Evolutionary conservation across 1,139 yeast species (phyloP).

Genomic region (Candida neerlandica): DNA sequence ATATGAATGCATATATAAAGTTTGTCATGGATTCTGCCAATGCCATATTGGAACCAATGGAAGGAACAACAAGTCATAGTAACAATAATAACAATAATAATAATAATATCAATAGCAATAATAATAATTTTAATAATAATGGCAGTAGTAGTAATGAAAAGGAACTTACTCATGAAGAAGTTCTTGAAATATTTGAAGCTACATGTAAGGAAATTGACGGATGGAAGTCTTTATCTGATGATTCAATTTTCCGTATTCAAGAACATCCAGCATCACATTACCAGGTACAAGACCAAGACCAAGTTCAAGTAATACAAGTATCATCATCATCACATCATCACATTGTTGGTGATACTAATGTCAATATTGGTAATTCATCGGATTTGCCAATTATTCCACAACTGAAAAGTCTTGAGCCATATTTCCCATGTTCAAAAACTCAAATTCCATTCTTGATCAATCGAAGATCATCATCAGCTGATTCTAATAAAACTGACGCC

Average conservation of each 20-base stretch:
- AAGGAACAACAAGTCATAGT: not conserved
- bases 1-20: constrained; percentile 15
- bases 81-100: not conserved
- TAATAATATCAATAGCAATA: too few species aligned
- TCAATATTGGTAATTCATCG: not conserved
- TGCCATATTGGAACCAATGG: constrained; percentile 6
- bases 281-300: not conserved
- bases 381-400: constrained; percentile 1
- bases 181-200: constrained; percentile 16
- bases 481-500: constrained; percentile 13
- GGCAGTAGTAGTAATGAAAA: not conserved
- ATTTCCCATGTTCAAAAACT: constrained; percentile 1
- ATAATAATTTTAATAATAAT: too few species aligned
- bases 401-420: constrained; percentile 7
- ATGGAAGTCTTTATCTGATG: constrained; percentile 12
- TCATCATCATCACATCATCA: not conserved
- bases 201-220: constrained; percentile 18
- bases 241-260: not conserved
- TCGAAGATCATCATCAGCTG: constrained; percentile 13
- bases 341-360: not conserved
- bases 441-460: constrained; percentile 2
- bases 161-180: constrained; percentile 14
- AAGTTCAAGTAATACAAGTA: not conserved
- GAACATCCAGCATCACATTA: not conserved
- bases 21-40: constrained; percentile 11